These are phyloP conservation scores for Flaveria floridana DNA, from an alignment of 140 eudicot genomes.

Conservation along the genomic window DNA sequence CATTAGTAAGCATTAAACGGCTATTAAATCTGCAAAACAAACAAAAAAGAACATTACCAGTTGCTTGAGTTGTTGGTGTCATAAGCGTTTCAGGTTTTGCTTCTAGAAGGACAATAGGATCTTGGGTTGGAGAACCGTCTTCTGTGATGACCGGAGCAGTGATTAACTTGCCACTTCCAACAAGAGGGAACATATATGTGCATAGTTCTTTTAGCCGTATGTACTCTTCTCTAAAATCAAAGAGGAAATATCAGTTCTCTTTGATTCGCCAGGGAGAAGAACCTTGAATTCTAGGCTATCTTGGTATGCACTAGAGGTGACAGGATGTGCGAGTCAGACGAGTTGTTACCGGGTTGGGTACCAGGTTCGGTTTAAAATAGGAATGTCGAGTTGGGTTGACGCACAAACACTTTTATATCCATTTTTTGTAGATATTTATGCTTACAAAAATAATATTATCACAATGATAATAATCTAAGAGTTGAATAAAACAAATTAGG, in stretches of 20 bases:
- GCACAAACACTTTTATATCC: neutral
- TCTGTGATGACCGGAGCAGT: conserved; percentile 83
- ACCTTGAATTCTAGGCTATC: conserved; percentile 6
- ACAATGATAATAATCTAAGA: neutral
- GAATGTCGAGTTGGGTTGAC: neutral
- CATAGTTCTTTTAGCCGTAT: conserved; percentile 64
- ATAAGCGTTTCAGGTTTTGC: conserved; percentile 37
- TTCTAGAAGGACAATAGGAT: conserved; percentile 78
- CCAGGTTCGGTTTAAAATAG: neutral
- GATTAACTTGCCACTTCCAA: conserved; percentile 77
- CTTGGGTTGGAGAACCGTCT: conserved; percentile 62
- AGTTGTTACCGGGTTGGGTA: neutral
- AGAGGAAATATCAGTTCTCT: conserved; percentile 1
- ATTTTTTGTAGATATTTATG: neutral
- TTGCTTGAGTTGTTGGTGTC: conserved; percentile 33
- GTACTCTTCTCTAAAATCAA: conserved; percentile 58
- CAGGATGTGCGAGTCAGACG: neutral
- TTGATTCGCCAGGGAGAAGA: neutral
- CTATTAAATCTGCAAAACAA: neutral
- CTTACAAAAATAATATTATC: neutral
- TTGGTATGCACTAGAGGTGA: neutral
- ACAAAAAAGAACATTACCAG: conserved; percentile 32
- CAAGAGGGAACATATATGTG: conserved; percentile 67
- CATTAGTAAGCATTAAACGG: conserved; percentile 5
- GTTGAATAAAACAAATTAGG: neutral